Evolutionary conservation across 2,329 filamentous ascomycete species (phyloP), one percentile per base, ranked within the genome.

Genomic region (Septoria petroselini): DNA sequence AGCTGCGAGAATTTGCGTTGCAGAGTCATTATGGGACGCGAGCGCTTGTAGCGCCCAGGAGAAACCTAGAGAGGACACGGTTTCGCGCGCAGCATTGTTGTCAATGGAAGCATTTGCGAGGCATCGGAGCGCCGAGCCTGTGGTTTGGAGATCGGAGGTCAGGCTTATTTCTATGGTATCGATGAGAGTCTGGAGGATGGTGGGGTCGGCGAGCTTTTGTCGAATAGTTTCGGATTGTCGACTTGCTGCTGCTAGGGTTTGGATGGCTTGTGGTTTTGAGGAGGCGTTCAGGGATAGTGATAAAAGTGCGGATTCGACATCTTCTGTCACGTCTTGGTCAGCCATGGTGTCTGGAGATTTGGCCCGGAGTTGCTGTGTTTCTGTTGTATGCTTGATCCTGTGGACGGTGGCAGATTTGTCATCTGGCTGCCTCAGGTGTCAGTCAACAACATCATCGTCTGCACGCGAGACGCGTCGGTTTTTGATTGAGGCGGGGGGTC

Each of bases 51-150:
- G 15, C 3, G 58, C 52, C 49, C 59, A 62, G 19, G 34, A 34
- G 44, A 60, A 54, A n/a, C 50, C 50, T 19, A 69, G 64, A 62
- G 67, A 4, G 3, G 49, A 53, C 31, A 57, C 45, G n/a, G 31
- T 27, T 9, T 56, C 53, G 33, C 60, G 45, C 2, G 52, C 59
- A 7, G 29, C 38, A 40, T 34, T 12, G 58, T 71, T 62, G 68
- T 65, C 54, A 29, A 54, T 59, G 50, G 60, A 64, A 35, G 63
- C 62, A 34, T 65, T 67, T 7, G 62, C 65, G n/a, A 68, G 55
- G 35, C 64, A 66, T 7, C 64, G 59, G 2, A 67, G 56, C 12
- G 60, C 57, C 2, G 33, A 31, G 8, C 50, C 45, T 17, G 42
- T 30, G 6, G 45, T 52, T 25, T 52, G 41, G n/a, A 33, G 21